phyloP scores from a whole-genome alignment of 1,284 basidiomycete genomes.

The Lignosus rhinocerotis region DNA sequence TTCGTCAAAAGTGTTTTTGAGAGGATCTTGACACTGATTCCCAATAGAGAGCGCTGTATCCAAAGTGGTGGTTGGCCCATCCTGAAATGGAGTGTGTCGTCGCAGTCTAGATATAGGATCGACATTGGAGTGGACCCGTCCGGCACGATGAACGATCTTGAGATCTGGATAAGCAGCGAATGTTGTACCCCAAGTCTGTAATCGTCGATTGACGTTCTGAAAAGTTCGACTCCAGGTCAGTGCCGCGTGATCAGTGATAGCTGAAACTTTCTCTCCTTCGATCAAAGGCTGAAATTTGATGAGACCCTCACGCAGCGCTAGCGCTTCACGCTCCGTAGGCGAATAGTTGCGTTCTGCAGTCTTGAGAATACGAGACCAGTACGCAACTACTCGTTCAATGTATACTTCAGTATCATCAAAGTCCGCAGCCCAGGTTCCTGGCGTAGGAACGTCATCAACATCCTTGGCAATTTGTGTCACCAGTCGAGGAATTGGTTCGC shows the following conservation, averaged over 20 bases:
- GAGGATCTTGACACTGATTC: constrained; percentile 17
- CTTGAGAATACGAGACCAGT: constrained; percentile 33
- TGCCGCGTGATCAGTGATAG: constrained; percentile 36
- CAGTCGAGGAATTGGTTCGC: constrained; percentile 23
- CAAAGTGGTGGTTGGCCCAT: background rate
- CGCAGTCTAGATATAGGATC: constrained; percentile 13
- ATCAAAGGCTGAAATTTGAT: constrained; percentile 33
- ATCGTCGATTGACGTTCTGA: constrained; percentile 32
- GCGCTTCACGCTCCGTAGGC: constrained; percentile 32
- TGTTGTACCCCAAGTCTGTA: constrained; percentile 30
- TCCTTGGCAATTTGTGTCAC: constrained; percentile 21
- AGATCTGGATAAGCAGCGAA: constrained; percentile 30
- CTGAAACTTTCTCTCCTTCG: constrained; percentile 31
- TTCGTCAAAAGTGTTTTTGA: constrained; percentile 30
- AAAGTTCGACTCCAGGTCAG: constrained; percentile 34
- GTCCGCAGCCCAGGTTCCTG: constrained; percentile 20
- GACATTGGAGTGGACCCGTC: constrained; percentile 29
- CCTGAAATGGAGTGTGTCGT: constrained; percentile 7
- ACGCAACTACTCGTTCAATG: constrained; percentile 34
- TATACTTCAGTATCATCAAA: constrained; percentile 32
- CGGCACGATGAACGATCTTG: constrained; percentile 35
- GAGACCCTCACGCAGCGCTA: constrained; percentile 32
- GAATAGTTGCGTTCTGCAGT: constrained; percentile 30
- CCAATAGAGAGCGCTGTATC: background rate
- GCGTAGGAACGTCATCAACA: constrained; percentile 13